Evolutionary conservation across 2,329 filamentous ascomycete species (phyloP).

Genomic region (Paraconiothyrium sp.): DNA sequence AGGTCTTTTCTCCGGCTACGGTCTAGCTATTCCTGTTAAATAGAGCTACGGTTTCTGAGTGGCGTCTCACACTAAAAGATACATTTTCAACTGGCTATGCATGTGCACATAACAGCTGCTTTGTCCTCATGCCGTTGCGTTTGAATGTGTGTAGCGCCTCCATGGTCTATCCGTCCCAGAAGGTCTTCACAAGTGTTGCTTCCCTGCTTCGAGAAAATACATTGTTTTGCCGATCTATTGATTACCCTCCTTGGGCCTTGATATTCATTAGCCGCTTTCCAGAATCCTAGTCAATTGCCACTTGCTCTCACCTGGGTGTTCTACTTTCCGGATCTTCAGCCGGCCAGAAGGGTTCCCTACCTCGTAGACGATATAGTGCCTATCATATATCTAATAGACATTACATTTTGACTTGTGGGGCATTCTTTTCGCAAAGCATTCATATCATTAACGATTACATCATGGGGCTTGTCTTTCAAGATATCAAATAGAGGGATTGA

Average conservation of each 20-base stretch:
- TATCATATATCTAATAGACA: neutral
- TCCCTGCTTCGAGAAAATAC: neutral
- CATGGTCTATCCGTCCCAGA: slow-evolving; percentile 15
- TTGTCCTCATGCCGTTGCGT: neutral
- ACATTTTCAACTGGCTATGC: neutral
- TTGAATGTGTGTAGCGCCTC: slow-evolving; percentile 17
- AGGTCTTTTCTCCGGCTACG: neutral
- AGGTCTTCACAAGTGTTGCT: neutral
- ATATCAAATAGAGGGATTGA: neutral
- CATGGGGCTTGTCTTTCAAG: neutral
- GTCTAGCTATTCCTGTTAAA: slow-evolving; percentile 2
- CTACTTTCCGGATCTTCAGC: slow-evolving; percentile 13
- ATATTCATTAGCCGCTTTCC: neutral
- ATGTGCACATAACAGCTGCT: neutral
- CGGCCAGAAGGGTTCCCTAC: neutral
- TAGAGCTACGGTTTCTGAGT: neutral
- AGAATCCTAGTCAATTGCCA: neutral
- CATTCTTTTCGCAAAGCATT: no score
- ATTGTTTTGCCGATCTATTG: slow-evolving; percentile 13
- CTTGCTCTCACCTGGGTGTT: slow-evolving; percentile 1
- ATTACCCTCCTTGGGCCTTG: slow-evolving; percentile 10
- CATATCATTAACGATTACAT: no score
- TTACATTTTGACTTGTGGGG: no score
- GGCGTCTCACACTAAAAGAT: neutral
- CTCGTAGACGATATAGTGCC: slow-evolving; percentile 15